Evolutionary conservation across 2,329 filamentous ascomycete species (phyloP), one percentile per base, ranked within the genome.

Genomic region (Fusarium secorum): DNA sequence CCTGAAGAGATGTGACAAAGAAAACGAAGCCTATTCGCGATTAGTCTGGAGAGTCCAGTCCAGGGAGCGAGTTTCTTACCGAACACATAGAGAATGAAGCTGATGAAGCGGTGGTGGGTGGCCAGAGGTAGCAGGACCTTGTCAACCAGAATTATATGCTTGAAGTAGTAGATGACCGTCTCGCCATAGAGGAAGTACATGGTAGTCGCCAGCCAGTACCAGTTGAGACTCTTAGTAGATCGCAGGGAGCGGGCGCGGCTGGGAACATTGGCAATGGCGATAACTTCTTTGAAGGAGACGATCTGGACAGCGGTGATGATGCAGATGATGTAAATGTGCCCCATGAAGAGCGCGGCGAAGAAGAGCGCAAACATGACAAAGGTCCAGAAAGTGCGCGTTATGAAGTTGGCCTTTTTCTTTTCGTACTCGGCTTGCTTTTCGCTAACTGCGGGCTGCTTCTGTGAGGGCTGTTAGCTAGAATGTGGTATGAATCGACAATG

Each of bases 171-270:
- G 78, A 99, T 97, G 78, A 99, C 95, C 77, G 94, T 98, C 84
- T 99, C 96, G 78, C 96, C 96, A 79, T 99, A 99, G 54, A 99
- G 86, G 76, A 97, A 99, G 86, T 99, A 99, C 95, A 99, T 98
- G 74, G 95, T 97, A 30, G 93, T 94, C n/a, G 94, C 96, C 58
- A 99, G 87, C 85, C 97, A 99, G 82, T 99, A 99, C 96, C 96
- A 99, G 83, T 98, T 98, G 76, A 99, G 85, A 74, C 93, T 94
- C 85, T 98, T 98, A 73, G 95, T 98, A 76, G 97, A 97, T 64
- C 92, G 92, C 67, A 99, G 86, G 79, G 95, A 94, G 78, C 95
- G 91, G 70, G 95, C 95, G 77, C 93, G 91, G 81, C 93, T 97
- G 58, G 96, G 95, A 11, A 98, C 94, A 79, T 95, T 97, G 75